A percentile compares a stretch with the other conserved stretches of the same genome.
Conservation (phyloP, 2,329 filamentous ascomycete species). For the Eurotiales sp. region DNA sequence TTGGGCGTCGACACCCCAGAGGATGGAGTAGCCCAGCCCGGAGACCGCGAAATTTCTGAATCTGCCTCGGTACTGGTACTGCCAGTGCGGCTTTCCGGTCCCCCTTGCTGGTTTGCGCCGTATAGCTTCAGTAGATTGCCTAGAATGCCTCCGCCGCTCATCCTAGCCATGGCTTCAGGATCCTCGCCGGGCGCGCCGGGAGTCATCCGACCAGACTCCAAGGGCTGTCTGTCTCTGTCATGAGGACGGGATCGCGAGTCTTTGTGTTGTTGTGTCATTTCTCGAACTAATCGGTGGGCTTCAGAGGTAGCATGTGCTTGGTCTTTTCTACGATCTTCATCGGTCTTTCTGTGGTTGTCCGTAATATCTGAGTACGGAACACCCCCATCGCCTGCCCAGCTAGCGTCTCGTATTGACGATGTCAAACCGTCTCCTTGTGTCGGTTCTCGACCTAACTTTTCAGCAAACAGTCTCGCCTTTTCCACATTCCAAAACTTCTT, state of each 20-base stretch:
- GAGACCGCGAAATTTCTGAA: constrained; percentile 23
- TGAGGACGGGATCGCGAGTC: constrained; percentile 25
- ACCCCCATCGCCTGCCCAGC: constrained; percentile 26
- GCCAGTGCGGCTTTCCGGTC: constrained; percentile 17
- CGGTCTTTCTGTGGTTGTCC: constrained; percentile 28
- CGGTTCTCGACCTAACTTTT: constrained; percentile 22
- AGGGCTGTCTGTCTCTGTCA: constrained; percentile 25
- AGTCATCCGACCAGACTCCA: constrained; percentile 30
- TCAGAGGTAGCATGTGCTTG: constrained; percentile 27
- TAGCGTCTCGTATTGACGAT: constrained; percentile 21
- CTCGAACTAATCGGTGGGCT: constrained; percentile 37
- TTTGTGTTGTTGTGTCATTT: constrained; percentile 27
- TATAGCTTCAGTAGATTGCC: constrained; percentile 70
- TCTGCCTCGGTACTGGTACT: constrained; percentile 21
- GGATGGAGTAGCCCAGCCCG: constrained; percentile 19
- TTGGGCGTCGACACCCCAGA: constrained; percentile 32
- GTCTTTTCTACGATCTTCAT: constrained; percentile 23
- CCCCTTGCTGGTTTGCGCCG: constrained; percentile 43
- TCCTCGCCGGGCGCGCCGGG: constrained; percentile 23
- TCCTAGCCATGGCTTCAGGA: constrained; percentile 22
- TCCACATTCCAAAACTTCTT: constrained; percentile 10
- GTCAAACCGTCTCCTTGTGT: constrained; percentile 25
- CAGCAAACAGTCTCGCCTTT: constrained; percentile 17
- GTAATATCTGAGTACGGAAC: constrained; percentile 25
- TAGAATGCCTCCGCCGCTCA: constrained; percentile 56